Evolutionary conservation across 1,284 basidiomycete genomes (phyloP).

Genomic region (Ganoderma lucidum): DNA sequence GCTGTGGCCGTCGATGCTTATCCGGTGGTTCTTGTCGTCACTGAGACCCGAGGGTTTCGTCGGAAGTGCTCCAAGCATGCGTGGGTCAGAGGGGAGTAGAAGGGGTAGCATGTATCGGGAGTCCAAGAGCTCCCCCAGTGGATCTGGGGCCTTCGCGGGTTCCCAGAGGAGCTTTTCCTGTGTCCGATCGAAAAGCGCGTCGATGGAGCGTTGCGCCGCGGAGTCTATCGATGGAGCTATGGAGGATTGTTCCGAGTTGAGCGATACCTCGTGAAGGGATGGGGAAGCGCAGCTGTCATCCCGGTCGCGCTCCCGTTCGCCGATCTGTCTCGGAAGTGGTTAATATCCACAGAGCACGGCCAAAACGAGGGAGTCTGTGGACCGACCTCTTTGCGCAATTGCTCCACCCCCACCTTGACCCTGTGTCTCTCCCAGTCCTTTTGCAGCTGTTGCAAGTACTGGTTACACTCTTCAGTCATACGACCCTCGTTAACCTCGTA

Average conservation of each 20-base stretch:
- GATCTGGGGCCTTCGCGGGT: conserved; percentile 79
- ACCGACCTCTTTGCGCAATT: conserved; percentile 77
- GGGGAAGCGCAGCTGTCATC: conserved; percentile 60
- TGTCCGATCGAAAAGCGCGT: conserved; percentile 78
- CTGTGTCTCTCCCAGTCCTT: conserved; percentile 95
- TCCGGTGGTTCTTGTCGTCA: conserved; percentile 44
- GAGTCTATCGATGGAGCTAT: conserved; percentile 41
- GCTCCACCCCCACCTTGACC: conserved; percentile 83
- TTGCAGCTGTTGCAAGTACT: conserved; percentile 93
- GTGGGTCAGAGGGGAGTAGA: conserved; percentile 81
- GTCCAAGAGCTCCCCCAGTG: conserved; percentile 88
- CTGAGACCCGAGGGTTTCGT: conserved; percentile 50
- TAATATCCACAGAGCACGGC: not conserved
- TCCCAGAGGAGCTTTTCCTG: conserved; percentile 76
- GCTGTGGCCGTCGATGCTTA: conserved; percentile 46
- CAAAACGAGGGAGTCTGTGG: not conserved
- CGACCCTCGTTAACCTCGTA: conserved; percentile 93
- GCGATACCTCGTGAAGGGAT: conserved; percentile 50
- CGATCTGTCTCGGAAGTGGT: conserved; percentile 53
- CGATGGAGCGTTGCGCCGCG: conserved; percentile 66
- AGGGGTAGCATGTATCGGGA: conserved; percentile 93
- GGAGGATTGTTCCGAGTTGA: conserved; percentile 43
- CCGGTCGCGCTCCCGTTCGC: conserved; percentile 67
- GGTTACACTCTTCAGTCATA: conserved; percentile 94
- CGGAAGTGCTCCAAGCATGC: conserved; percentile 77